These are phyloP conservation scores for Suhomyces wounanorum DNA, from an alignment of 1,139 yeast genomes.

Conservation along the genomic window DNA sequence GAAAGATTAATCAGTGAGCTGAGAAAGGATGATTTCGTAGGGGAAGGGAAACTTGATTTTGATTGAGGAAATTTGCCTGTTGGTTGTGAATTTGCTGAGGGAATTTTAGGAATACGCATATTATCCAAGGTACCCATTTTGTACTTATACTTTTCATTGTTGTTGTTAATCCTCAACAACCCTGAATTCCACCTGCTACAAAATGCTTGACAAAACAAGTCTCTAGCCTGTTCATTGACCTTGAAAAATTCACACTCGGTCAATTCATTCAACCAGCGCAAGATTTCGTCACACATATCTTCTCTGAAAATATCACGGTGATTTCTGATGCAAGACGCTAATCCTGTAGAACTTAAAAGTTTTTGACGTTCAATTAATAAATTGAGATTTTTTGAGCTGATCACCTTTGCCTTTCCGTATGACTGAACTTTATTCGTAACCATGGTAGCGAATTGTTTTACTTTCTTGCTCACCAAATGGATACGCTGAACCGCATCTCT, in stretches of 20 bases:
- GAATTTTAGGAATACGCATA: conserved; percentile 40
- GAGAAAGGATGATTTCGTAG: background rate
- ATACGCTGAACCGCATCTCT: conserved; percentile 73
- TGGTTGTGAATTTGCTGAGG: conserved; percentile 6
- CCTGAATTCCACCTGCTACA: conserved; percentile 60
- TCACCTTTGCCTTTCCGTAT: conserved; percentile 70
- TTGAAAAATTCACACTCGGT: conserved; percentile 58
- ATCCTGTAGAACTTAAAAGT: conserved; percentile 57
- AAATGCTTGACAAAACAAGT: conserved; percentile 57
- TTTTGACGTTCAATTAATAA: conserved; percentile 56
- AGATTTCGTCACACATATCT: conserved; percentile 75
- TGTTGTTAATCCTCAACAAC: conserved; percentile 18
- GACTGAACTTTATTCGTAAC: conserved; percentile 64
- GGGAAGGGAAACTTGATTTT: background rate
- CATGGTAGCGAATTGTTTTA: conserved; percentile 71
- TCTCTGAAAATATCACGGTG: conserved; percentile 75
- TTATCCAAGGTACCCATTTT: conserved; percentile 37
- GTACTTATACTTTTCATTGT: conserved; percentile 23
- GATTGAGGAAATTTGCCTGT: background rate
- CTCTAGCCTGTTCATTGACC: conserved; percentile 49
- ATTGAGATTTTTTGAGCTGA: conserved; percentile 54
- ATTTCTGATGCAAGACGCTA: conserved; percentile 67
- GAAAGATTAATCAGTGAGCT: background rate
- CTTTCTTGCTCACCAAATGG: conserved; percentile 63
- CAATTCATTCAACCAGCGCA: conserved; percentile 64